Conservation (phyloP, 1,139 yeast species). For the Debaryomyces sp. region DNA sequence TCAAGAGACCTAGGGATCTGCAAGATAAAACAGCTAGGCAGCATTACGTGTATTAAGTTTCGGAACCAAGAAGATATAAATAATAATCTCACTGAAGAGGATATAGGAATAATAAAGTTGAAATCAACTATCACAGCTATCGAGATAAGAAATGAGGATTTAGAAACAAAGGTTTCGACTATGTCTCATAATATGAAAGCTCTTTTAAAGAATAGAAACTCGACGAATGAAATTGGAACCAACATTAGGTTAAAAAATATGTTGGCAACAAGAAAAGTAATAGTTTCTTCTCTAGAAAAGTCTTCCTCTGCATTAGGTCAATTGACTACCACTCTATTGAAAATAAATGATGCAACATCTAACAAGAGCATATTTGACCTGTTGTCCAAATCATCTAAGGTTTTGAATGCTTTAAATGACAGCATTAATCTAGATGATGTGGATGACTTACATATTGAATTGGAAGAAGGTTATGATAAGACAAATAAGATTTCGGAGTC, state of each 20-base stretch:
- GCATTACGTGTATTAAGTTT: slow-evolving; percentile 27
- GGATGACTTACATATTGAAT: slow-evolving; percentile 39
- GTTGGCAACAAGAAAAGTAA: slow-evolving; percentile 16
- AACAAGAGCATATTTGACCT: slow-evolving; percentile 43
- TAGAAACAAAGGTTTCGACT: slow-evolving; percentile 27
- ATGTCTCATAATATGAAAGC: slow-evolving; percentile 20
- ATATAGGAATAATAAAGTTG: slow-evolving; percentile 29
- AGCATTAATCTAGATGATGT: slow-evolving; percentile 32
- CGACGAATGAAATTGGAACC: not conserved
- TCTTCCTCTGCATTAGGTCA: slow-evolving; percentile 37
- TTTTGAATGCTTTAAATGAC: slow-evolving; percentile 35
- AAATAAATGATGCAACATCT: slow-evolving; percentile 51
- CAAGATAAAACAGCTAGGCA: slow-evolving; percentile 14
- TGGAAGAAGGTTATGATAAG: slow-evolving; percentile 41
- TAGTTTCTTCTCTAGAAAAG: slow-evolving; percentile 32
- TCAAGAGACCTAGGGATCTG: slow-evolving; percentile 25
- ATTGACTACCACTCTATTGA: slow-evolving; percentile 38
- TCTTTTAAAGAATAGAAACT: not conserved
- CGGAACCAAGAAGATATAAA: slow-evolving; percentile 7
- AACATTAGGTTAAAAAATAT: slow-evolving; percentile 16
- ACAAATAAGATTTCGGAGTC: slow-evolving; percentile 38
- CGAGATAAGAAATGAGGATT: slow-evolving; percentile 18
- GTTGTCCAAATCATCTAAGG: slow-evolving; percentile 36
- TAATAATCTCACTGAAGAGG: slow-evolving; percentile 27
- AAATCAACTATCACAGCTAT: slow-evolving; percentile 26